phyloP scores from a whole-genome alignment of 2,329 filamentous ascomycete genomes.

The Paracorniculantispora psalliotae region DNA sequence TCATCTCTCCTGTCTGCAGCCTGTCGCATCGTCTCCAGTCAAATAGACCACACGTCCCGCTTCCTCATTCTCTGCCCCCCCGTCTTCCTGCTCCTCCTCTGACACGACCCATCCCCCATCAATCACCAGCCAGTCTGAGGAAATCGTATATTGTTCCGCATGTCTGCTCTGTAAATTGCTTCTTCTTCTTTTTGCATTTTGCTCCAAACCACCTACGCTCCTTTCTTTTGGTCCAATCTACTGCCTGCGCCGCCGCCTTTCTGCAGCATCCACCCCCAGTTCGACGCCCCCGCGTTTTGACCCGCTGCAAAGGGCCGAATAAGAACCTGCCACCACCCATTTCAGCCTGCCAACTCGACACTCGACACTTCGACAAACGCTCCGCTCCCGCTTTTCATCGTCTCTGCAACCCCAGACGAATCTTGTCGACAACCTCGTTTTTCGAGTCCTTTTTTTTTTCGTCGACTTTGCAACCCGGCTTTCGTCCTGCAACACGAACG shows the following conservation, averaged over 20 bases:
- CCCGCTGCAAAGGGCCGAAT: conserved; percentile 13
- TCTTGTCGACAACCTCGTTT: background rate
- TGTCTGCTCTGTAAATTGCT: background rate
- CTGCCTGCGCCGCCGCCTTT: too few species aligned
- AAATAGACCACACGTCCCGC: too few species aligned
- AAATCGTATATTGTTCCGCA: too few species aligned
- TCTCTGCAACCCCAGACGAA: conserved; percentile 2
- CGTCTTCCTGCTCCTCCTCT: too few species aligned
- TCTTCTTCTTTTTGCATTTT: background rate
- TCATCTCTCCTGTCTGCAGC: too few species aligned
- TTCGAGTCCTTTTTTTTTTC: background rate
- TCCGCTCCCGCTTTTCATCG: background rate
- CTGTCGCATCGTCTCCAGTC: too few species aligned
- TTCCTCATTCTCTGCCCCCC: too few species aligned
- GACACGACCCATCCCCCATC: too few species aligned
- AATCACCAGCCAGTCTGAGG: too few species aligned
- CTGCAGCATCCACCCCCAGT: conserved; percentile 2
- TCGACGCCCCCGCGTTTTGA: conserved; percentile 12
- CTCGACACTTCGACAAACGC: background rate
- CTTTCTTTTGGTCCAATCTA: too few species aligned
- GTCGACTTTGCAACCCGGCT: background rate
- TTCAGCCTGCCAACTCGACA: too few species aligned
- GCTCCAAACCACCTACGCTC: background rate
- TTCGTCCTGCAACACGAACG: background rate
- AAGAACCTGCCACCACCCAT: conserved; percentile 10